These are phyloP conservation scores for Chamaecyparis obtusa DNA, from an alignment of 75 land plant genomes.

Conservation along the genomic window DNA sequence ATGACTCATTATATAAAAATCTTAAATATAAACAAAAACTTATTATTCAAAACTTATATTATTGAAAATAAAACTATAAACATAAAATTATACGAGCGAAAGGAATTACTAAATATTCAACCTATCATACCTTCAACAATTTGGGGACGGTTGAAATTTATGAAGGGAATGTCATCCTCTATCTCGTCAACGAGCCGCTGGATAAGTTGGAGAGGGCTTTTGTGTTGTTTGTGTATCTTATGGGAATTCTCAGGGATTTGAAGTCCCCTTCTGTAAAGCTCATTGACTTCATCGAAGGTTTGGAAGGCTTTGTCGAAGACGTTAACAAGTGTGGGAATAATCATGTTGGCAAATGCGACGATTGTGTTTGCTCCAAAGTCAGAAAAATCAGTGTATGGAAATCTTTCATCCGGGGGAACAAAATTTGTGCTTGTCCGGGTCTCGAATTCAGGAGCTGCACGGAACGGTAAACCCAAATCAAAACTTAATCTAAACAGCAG, in stretches of 20 bases:
- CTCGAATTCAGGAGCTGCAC: conserved; percentile 35
- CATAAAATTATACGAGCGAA: too few relatives aligned
- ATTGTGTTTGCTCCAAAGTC: conserved; percentile 27
- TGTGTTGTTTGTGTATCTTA: neutral
- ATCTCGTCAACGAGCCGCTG: too few relatives aligned
- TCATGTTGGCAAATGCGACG: conserved; percentile 21
- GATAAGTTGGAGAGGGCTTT: neutral
- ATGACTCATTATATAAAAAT: too few relatives aligned
- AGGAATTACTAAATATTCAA: too few relatives aligned
- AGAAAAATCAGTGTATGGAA: conserved; percentile 29
- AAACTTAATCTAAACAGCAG: too few relatives aligned
- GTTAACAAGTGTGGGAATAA: conserved; percentile 19
- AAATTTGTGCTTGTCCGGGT: conserved; percentile 12
- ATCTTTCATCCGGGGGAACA: conserved; percentile 52
- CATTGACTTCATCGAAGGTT: neutral
- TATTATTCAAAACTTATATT: too few relatives aligned
- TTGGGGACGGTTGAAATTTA: neutral
- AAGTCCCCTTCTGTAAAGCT: neutral
- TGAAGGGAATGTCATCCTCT: neutral
- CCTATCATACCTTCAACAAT: neutral
- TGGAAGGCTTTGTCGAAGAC: neutral
- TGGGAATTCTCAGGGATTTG: neutral
- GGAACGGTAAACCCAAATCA: neutral
- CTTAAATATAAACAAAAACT: too few relatives aligned
- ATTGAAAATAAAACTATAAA: too few relatives aligned